Percentiles rank a stretch among this genome's conserved stretches.
phyloP scores from a whole-genome alignment of 345 rosid genomes.

The Aquilaria malaccensis region DNA sequence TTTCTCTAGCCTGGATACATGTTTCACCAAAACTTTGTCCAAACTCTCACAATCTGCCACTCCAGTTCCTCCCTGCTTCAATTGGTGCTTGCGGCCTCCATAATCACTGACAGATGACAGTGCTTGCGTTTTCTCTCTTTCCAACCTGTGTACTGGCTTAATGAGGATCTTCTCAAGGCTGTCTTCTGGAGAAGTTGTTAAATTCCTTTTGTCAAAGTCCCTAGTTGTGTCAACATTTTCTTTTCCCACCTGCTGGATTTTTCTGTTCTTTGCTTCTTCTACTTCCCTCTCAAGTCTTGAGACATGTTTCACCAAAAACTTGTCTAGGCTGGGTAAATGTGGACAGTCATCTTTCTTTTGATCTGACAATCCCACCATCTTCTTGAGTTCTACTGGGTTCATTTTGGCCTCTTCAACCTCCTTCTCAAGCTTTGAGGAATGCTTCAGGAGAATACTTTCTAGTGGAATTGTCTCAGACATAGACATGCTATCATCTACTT shows the following conservation, averaged over 20 bases:
- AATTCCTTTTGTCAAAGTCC: slow-evolving; percentile 12
- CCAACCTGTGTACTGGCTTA: slow-evolving; percentile 48
- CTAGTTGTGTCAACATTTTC: slow-evolving; percentile 50
- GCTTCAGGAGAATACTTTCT: slow-evolving; percentile 64
- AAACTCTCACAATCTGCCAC: slow-evolving; percentile 41
- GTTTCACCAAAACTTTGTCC: slow-evolving; percentile 80
- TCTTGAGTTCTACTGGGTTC: slow-evolving; percentile 28
- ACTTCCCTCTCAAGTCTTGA: slow-evolving; percentile 83
- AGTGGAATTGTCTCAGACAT: slow-evolving; percentile 28
- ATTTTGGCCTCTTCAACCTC: slow-evolving; percentile 60
- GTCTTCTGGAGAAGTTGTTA: slow-evolving; percentile 12
- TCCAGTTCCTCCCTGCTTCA: slow-evolving; percentile 27
- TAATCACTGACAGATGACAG: slow-evolving; percentile 25
- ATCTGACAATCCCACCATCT: slow-evolving; percentile 12
- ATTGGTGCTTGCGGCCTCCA: slow-evolving; percentile 23
- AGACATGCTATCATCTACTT: slow-evolving; percentile 3
- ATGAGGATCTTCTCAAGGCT: slow-evolving; percentile 56
- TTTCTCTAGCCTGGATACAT: slow-evolving; percentile 63
- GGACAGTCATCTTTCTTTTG: slow-evolving; percentile 13
- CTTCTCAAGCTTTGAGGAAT: slow-evolving; percentile 42
- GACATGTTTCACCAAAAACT: slow-evolving; percentile 60
- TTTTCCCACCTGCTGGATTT: slow-evolving; percentile 31
- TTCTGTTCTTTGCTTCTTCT: slow-evolving; percentile 61
- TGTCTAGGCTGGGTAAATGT: slow-evolving; percentile 67
- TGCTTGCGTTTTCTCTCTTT: slow-evolving; percentile 42